Conservation (phyloP, 305 asterid genomes). For the Plantago coronopus region DNA sequence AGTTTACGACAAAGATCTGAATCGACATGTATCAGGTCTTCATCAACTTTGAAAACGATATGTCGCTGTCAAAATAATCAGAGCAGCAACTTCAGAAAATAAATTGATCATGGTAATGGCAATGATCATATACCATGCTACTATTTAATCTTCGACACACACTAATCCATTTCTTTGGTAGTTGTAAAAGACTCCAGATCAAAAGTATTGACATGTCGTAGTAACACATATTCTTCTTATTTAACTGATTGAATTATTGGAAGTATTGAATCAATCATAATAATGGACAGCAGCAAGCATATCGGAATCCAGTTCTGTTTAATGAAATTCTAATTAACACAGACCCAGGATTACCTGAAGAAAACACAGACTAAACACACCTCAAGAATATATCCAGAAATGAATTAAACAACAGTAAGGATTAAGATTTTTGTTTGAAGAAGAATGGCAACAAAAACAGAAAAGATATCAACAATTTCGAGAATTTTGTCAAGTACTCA, state of each 20-base stretch:
- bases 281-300: no score
- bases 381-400: no score
- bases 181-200: no score
- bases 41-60: slow-evolving; percentile 53
- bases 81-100: slow-evolving; percentile 11
- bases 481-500: slow-evolving; percentile 36
- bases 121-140: not conserved
- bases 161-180: no score
- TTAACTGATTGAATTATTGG: no score
- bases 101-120: not conserved
- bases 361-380: no score
- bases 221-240: no score
- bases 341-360: no score
- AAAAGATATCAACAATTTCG: not conserved
- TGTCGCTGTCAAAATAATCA: slow-evolving; percentile 52
- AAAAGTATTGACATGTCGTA: no score
- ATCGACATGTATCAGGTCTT: slow-evolving; percentile 49
- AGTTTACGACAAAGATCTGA: slow-evolving; percentile 43
- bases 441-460: slow-evolving; percentile 12
- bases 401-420: not conserved
- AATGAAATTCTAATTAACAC: no score
- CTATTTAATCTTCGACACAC: not conserved
- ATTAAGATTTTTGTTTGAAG: not conserved
- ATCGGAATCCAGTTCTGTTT: no score
- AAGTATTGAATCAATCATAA: no score